Conservation (phyloP, 2,329 filamentous ascomycete genomes). For the Nemania serpens region DNA sequence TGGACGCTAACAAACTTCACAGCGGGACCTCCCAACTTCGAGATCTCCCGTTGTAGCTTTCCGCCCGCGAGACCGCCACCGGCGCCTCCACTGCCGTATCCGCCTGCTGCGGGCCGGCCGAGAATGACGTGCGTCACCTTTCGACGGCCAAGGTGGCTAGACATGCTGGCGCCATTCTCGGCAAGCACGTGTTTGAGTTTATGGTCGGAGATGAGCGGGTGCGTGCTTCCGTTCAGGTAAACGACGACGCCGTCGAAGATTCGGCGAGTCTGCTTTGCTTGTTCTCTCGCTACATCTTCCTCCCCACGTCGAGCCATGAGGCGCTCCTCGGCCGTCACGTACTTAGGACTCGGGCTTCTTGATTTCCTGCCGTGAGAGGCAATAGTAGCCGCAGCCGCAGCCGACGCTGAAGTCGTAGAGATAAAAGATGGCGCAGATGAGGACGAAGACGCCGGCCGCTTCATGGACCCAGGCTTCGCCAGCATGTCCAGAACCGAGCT, state of each 20-base stretch:
- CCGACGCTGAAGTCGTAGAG: not conserved
- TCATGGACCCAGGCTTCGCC: slow-evolving; percentile 51
- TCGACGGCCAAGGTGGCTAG: slow-evolving; percentile 71
- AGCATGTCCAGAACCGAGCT: slow-evolving; percentile 61
- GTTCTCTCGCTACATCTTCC: slow-evolving; percentile 46
- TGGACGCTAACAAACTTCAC: slow-evolving; percentile 82
- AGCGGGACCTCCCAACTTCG: slow-evolving; percentile 66
- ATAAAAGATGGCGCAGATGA: not conserved
- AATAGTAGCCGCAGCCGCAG: not conserved
- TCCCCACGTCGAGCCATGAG: slow-evolving; percentile 31
- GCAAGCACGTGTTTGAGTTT: slow-evolving; percentile 78
- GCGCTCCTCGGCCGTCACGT: slow-evolving; percentile 34
- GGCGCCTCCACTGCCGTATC: slow-evolving; percentile 59
- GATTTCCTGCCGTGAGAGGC: not conserved
- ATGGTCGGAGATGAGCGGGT: slow-evolving; percentile 82
- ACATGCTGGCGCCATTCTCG: slow-evolving; percentile 73
- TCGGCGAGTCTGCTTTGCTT: slow-evolving; percentile 50
- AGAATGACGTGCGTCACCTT: slow-evolving; percentile 87
- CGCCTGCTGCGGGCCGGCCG: slow-evolving; percentile 57
- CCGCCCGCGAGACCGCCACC: slow-evolving; percentile 72
- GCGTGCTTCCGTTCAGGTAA: slow-evolving; percentile 87
- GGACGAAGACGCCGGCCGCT: not conserved
- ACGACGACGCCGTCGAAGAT: slow-evolving; percentile 76
- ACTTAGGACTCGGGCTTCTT: not conserved
- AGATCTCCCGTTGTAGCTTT: slow-evolving; percentile 83